These are phyloP conservation scores for Heterobasidion irregulare DNA, from an alignment of 1,284 basidiomycete species.

Conservation along the genomic window DNA sequence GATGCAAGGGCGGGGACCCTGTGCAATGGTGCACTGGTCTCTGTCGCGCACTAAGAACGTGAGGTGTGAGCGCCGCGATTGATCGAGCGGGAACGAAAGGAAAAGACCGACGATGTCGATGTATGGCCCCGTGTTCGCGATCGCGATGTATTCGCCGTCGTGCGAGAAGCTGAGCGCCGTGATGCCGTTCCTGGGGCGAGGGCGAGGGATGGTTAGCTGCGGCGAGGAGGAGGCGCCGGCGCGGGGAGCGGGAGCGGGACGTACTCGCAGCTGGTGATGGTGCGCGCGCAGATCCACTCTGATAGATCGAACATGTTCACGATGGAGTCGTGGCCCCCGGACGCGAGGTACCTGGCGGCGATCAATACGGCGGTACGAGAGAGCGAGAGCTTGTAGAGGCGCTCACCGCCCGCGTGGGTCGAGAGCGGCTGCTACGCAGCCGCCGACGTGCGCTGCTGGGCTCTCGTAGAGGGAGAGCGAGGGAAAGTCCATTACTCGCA, in stretches of 20 bases:
- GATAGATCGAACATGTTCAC: slow-evolving; percentile 68
- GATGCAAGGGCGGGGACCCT: slow-evolving; percentile 59
- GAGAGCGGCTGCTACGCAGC: slow-evolving; percentile 63
- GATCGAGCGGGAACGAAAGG: background rate
- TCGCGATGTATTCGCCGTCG: slow-evolving; percentile 73
- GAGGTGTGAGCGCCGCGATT: background rate
- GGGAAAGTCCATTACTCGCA: slow-evolving; percentile 63
- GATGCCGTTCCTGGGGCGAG: slow-evolving; percentile 46
- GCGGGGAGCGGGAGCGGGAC: slow-evolving; percentile 18
- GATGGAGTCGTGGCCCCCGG: slow-evolving; percentile 72
- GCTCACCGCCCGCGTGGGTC: slow-evolving; percentile 56
- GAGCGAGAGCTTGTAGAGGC: slow-evolving; percentile 11
- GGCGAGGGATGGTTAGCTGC: background rate
- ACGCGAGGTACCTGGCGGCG: slow-evolving; percentile 47
- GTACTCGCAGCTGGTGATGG: slow-evolving; percentile 72
- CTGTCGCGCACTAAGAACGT: slow-evolving; percentile 53
- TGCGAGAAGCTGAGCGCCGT: slow-evolving; percentile 73
- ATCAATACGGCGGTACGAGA: background rate
- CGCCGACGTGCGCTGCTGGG: slow-evolving; percentile 64
- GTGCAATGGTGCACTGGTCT: slow-evolving; percentile 61
- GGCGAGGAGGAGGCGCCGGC: background rate
- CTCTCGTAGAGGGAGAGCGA: slow-evolving; percentile 46
- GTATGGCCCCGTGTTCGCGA: slow-evolving; percentile 61
- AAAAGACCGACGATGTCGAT: slow-evolving; percentile 57
- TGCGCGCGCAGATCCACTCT: slow-evolving; percentile 72